These are phyloP conservation scores for Boletus sp. DNA, from an alignment of 768 basidiomycete genomes.

Conservation along the genomic window DNA sequence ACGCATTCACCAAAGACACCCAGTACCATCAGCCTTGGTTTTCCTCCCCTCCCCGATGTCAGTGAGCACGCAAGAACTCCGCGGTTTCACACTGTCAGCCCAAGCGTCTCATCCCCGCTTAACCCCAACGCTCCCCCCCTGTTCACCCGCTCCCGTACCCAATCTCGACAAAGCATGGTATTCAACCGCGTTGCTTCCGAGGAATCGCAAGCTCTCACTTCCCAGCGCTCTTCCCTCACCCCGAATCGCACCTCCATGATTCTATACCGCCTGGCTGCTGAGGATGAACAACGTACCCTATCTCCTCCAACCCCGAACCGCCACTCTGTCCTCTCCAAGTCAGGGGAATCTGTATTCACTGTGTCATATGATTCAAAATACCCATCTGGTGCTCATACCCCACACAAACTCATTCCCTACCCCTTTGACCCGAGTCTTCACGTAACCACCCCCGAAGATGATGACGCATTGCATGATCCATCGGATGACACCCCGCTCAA, in stretches of 20 bases:
- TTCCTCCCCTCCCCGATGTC: slow-evolving; percentile 29
- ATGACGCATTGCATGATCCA: slow-evolving; percentile 73
- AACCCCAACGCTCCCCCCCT: slow-evolving; percentile 38
- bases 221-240: slow-evolving; percentile 17
- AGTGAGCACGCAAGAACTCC: slow-evolving; percentile 10
- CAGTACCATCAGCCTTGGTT: slow-evolving; percentile 27
- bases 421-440: slow-evolving; percentile 66
- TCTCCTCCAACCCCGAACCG: slow-evolving; percentile 36
- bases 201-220: slow-evolving; percentile 41
- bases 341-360: slow-evolving; percentile 48
- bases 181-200: slow-evolving; percentile 45
- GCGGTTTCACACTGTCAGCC: slow-evolving; percentile 24
- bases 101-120: slow-evolving; percentile 47
- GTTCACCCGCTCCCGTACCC: slow-evolving; percentile 35
- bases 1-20: slow-evolving; percentile 17
- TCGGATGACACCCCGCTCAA: slow-evolving; percentile 31
- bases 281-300: slow-evolving; percentile 31
- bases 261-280: slow-evolving; percentile 53
- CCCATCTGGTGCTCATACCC: slow-evolving; percentile 39
- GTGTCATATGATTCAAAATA: slow-evolving; percentile 63
- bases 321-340: slow-evolving; percentile 48
- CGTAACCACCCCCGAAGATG: slow-evolving; percentile 59
- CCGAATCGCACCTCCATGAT: slow-evolving; percentile 57
- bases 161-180: slow-evolving; percentile 38
- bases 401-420: slow-evolving; percentile 55